These are phyloP conservation scores for Moniliophthora roreri DNA, from an alignment of 1,284 basidiomycete species.

Conservation along the genomic window DNA sequence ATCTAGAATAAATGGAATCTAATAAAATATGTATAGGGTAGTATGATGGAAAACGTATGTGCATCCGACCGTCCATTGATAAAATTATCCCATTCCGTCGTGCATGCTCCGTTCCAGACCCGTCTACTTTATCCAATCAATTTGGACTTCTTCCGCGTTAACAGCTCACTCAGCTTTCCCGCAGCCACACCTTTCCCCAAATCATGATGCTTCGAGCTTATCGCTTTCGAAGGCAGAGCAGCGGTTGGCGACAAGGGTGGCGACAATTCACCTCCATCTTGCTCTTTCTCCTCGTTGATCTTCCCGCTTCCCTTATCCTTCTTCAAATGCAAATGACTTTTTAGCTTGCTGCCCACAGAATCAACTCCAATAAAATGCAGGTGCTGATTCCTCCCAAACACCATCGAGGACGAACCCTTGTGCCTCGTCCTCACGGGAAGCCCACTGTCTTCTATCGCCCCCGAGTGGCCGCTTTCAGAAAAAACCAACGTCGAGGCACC, in stretches of 20 bases:
- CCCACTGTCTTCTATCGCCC: not conserved
- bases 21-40: too few relatives aligned
- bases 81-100: too few relatives aligned
- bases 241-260: not conserved
- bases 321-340: conserved; percentile 16
- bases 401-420: not conserved
- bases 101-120: too few relatives aligned
- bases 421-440: not conserved
- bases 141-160: conserved; percentile 22
- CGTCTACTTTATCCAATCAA: not conserved
- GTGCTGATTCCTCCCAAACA: not conserved
- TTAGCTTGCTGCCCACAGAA: conserved; percentile 1
- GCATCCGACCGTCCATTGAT: too few relatives aligned
- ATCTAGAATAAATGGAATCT: too few relatives aligned
- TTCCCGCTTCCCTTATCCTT: conserved; percentile 10
- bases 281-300: conserved; percentile 11
- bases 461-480: not conserved
- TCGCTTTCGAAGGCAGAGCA: not conserved
- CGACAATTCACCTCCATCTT: conserved; percentile 16
- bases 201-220: conserved; percentile 18
- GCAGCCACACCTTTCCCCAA: conserved; percentile 31
- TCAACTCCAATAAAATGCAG: not conserved
- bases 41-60: too few relatives aligned
- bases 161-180: conserved; percentile 29
- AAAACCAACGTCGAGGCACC: not conserved